phyloP scores from a whole-genome alignment of 768 basidiomycete species.

The Leccinum imitatum region DNA sequence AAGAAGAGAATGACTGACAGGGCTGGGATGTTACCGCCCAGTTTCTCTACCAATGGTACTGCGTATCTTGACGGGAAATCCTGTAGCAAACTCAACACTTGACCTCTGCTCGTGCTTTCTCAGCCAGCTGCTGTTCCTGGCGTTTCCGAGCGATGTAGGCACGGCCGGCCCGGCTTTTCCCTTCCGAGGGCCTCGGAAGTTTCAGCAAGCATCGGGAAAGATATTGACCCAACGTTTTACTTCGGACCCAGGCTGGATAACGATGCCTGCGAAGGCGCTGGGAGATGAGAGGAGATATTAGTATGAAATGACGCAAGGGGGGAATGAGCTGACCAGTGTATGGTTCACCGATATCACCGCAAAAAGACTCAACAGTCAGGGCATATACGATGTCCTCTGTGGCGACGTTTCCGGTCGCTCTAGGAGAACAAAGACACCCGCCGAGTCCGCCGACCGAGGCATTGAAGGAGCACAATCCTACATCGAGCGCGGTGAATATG shows the following conservation, averaged over 20 bases:
- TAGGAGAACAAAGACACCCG: constrained; percentile 94
- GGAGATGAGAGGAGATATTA: not conserved
- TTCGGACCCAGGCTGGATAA: constrained; percentile 8
- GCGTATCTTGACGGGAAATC: not conserved
- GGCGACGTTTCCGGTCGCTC: constrained; percentile 91
- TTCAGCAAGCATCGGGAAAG: constrained; percentile 48
- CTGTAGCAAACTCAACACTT: too few species aligned
- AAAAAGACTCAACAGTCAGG: constrained; percentile 35
- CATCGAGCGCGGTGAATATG: constrained; percentile 63
- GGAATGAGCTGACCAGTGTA: constrained; percentile 17
- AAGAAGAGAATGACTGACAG: not conserved
- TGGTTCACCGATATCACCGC: constrained; percentile 43
- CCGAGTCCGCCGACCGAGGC: constrained; percentile 87
- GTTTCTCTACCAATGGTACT: not conserved
- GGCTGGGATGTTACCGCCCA: not conserved
- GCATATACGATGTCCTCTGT: constrained; percentile 92
- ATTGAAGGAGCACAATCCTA: constrained; percentile 81
- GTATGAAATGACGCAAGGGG: not conserved
- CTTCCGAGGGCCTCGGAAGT: too few species aligned
- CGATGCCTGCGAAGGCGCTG: constrained; percentile 1
- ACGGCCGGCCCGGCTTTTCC: too few species aligned
- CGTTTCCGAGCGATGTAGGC: too few species aligned
- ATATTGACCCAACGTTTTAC: constrained; percentile 40
- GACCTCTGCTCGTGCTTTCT: too few species aligned
- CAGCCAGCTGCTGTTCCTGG: too few species aligned